Evolutionary conservation across 1,139 yeast species (phyloP), one percentile per base, ranked within the genome.

Genomic region (Hyphopichia fennica): DNA sequence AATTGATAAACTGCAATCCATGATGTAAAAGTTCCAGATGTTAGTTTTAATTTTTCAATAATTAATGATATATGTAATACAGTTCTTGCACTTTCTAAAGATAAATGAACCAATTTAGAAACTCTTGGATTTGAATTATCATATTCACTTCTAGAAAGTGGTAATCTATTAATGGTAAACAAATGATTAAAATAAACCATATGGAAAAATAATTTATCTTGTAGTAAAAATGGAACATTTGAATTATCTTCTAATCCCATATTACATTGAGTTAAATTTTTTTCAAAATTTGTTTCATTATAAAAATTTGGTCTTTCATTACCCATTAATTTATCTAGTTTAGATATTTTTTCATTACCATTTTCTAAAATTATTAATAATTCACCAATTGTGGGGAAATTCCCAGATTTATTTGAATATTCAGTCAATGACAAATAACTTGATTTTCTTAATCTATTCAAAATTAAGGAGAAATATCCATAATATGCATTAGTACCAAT

Each of bases 381-480:
- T 14, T 6, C 3, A 14, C 13, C 16, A 6, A 14, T 28, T 4
- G 31, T 4, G 4, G 17, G 14, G 10, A 9, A 14, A 4, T 28
- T 14, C 29, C 14, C n/a, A 4, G 6, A 5, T 27, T 27, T 5
- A 4, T 10, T 13, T 4, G 6, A 4, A 13, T 45, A 45, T n/a
- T 56, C 54, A n/a, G 41, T 62, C 17, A 63, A 39, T 17, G 44
- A 41, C 5, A 44, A 38, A 40, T 56, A 63, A 41, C 57, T 52
- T 20, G 49, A 52, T 13, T 53, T 46, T 32, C 52, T 50, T 6
- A 63, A 52, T 38, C 64, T 47, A 22, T 48, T 52, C 30, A 60
- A 47, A 32, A 57, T 39, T 39, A 54, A 50, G 5, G 41, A 15
- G 34, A 43, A 54, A 37, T 49, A 54, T 14, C 47, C 47, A 45